phyloP scores from a whole-genome alignment of 2,329 filamentous ascomycete genomes.

The Fusarium caatingaense region DNA sequence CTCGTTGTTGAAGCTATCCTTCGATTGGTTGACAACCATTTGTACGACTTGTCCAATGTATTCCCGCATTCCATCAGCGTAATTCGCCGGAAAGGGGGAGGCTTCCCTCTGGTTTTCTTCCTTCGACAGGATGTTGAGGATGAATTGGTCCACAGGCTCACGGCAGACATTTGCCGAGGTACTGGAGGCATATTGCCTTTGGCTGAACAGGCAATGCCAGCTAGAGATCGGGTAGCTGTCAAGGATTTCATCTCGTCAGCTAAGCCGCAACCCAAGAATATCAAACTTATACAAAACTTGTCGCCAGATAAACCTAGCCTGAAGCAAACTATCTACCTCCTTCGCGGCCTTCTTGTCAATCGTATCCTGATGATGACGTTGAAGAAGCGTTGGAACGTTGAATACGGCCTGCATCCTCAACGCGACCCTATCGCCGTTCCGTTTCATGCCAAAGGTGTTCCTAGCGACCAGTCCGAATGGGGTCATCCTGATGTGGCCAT shows the following conservation, averaged over 20 bases:
- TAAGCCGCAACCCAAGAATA: conserved; percentile 16
- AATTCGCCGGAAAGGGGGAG: conserved; percentile 49
- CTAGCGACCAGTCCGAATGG: conserved; percentile 72
- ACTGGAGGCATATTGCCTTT: conserved; percentile 41
- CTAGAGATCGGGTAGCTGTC: conserved; percentile 41
- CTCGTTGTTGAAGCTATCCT: conserved; percentile 57
- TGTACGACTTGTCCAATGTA: conserved; percentile 50
- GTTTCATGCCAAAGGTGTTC: conserved; percentile 59
- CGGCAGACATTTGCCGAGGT: conserved; percentile 38
- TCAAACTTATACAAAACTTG: conserved; percentile 27
- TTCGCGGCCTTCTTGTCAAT: conserved; percentile 72
- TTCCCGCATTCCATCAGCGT: conserved; percentile 47
- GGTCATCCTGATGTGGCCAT: conserved; percentile 77
- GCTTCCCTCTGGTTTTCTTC: conserved; percentile 64
- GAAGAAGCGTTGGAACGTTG: conserved; percentile 74
- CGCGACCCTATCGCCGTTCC: conserved; percentile 72
- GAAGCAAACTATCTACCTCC: conserved; percentile 58
- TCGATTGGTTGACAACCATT: conserved; percentile 56
- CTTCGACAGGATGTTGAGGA: conserved; percentile 61
- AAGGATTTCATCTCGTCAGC: conserved; percentile 41
- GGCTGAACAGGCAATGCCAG: conserved; percentile 28
- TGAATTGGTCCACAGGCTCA: conserved; percentile 49
- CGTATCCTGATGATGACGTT: conserved; percentile 69
- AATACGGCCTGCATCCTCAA: conserved; percentile 68
- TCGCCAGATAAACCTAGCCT: conserved; percentile 40